Conservation (phyloP, 345 rosid genomes). For the Citrus inodora region DNA sequence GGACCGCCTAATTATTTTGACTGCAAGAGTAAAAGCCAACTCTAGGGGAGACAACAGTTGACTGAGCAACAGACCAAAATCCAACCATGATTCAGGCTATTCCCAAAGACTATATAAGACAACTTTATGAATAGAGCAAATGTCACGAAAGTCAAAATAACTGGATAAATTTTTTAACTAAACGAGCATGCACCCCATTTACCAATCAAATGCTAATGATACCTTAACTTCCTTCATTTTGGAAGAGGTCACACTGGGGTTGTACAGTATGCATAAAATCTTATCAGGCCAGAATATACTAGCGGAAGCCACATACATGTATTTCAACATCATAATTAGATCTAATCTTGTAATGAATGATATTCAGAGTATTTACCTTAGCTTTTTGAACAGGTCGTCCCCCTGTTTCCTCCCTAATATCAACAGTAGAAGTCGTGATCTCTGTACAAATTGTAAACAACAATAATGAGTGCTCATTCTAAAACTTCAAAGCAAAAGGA, state of each 20-base stretch:
- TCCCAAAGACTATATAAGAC: not conserved
- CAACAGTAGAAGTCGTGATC: conserved; percentile 52
- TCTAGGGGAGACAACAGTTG: not conserved
- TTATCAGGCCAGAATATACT: not conserved
- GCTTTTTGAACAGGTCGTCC: conserved; percentile 67
- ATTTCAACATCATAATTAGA: not conserved
- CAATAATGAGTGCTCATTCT: not conserved
- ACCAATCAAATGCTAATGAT: not conserved
- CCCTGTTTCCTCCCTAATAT: conserved; percentile 56
- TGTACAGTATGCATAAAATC: not conserved
- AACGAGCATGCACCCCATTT: not conserved
- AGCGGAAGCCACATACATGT: not conserved
- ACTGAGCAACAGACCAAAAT: not conserved
- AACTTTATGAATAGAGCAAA: not conserved
- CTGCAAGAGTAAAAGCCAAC: not conserved
- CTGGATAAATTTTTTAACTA: not conserved
- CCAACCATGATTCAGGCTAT: not conserved
- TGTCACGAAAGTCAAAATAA: not conserved
- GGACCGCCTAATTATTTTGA: not conserved
- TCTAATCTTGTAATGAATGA: not conserved
- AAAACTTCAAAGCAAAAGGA: not conserved
- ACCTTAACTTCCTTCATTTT: not conserved
- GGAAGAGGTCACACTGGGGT: not conserved
- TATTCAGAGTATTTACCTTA: conserved; percentile 34
- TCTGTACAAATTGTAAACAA: conserved; percentile 22